Evolutionary conservation across 768 basidiomycete genomes (phyloP), one percentile per base, ranked within the genome.

Genomic region (Leccinum imitatum): DNA sequence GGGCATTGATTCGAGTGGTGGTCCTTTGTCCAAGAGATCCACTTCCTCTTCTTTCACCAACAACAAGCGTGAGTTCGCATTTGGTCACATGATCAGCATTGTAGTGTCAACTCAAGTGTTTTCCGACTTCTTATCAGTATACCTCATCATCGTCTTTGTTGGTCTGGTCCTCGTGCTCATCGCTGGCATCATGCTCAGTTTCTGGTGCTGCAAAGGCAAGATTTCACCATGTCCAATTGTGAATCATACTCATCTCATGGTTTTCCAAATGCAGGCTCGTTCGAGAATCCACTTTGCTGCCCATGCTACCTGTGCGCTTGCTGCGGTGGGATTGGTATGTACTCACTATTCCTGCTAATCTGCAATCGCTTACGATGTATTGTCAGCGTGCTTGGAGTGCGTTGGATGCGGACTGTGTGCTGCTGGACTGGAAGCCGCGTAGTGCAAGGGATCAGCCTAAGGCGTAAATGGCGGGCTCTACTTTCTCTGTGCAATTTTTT

Each of bases 281-380:
- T 87, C 65, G 66, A 83, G 60, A 89, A 89, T 59, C 87, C 87
- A 3, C 73, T 81, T 0, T 88, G 86, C 64, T 87, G 85, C 64
- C 87, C 87, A 1, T 88, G 87, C 66, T 89, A 89, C 69, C 76
- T 87, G 8, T 89, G 87, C 62, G 87, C 87, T 4, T 88, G 85
- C 69, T 88, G 86, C 58, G 87, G 87, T 58, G 87, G 87, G 41
- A 77, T 88, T 17, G 83, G 86, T 86, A 65, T 63, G 76, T 62
- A n/a, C 33, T 52, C 41, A 11, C 7, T 19, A 41, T 33, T 56
- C 21, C 21, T n/a, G 25, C 17, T n/a, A 51, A 37, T 27, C 8
- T 41, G 37, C 44, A 46, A 19, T 50, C 23, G 14, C 56, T 70
- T n/a, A 64, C 31, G 17, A 3, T 14, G n/a, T 33, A 6, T 54